These are phyloP conservation scores for Thuja plicata DNA, from an alignment of 83 land plant genomes.

Conservation along the genomic window DNA sequence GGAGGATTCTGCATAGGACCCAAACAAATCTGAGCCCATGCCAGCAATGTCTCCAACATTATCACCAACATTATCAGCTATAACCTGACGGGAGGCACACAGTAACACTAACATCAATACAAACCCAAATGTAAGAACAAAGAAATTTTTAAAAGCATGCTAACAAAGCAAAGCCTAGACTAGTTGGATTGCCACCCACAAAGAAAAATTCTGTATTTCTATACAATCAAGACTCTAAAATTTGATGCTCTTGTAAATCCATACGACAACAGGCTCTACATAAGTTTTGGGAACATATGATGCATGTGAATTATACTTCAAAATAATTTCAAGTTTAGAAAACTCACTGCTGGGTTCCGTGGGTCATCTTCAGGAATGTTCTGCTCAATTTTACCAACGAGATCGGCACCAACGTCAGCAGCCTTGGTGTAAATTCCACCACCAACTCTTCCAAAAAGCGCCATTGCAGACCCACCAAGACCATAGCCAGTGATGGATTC, in stretches of 20 bases:
- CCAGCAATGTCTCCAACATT: slow-evolving; percentile 93
- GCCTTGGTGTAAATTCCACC: slow-evolving; percentile 98
- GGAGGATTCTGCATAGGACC: slow-evolving; percentile 83
- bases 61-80: slow-evolving; percentile 90
- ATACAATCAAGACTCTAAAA: neutral
- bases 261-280: neutral
- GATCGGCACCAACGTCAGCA: slow-evolving; percentile 97
- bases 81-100: slow-evolving; percentile 46
- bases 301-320: neutral
- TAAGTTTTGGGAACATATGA: neutral
- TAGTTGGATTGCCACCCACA: neutral
- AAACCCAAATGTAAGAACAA: neutral
- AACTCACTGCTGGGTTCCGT: slow-evolving; percentile 77
- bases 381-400: slow-evolving; percentile 88
- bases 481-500: slow-evolving; percentile 94
- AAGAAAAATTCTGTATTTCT: too few relatives aligned
- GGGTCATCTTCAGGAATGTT: slow-evolving; percentile 94
- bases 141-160: neutral
- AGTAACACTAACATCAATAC: neutral
- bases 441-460: slow-evolving; percentile 91
- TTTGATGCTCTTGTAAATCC: neutral
- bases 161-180: neutral
- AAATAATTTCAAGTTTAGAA: neutral
- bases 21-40: slow-evolving; percentile 90
- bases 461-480: slow-evolving; percentile 93